These are phyloP conservation scores for Vanrija pseudolonga DNA, from an alignment of 1,284 basidiomycete genomes.

Conservation along the genomic window DNA sequence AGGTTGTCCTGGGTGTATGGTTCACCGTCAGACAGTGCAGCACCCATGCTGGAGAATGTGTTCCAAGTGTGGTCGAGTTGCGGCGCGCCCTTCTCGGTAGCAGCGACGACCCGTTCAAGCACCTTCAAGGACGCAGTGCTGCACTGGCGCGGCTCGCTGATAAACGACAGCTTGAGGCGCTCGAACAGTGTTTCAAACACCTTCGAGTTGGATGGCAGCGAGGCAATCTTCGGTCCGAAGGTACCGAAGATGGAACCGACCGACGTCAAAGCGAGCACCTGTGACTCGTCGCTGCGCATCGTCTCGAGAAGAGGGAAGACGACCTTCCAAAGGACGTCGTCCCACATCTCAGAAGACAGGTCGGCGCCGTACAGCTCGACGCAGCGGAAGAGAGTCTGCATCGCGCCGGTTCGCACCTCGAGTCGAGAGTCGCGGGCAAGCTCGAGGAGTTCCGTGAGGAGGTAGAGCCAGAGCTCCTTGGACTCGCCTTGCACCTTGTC, in stretches of 20 bases:
- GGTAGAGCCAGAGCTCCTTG: conserved; percentile 84
- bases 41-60: conserved; percentile 66
- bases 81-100: conserved; percentile 36
- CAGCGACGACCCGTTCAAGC: conserved; percentile 70
- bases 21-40: conserved; percentile 48
- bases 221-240: conserved; percentile 68
- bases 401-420: conserved; percentile 87
- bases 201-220: conserved; percentile 62
- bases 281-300: conserved; percentile 74
- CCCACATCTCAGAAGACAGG: conserved; percentile 76
- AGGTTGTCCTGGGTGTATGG: conserved; percentile 84
- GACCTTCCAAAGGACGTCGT: conserved; percentile 79
- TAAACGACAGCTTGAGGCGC: conserved; percentile 65
- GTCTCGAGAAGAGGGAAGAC: conserved; percentile 82
- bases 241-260: conserved; percentile 78
- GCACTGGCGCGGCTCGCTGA: conserved; percentile 64
- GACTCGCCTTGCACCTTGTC: conserved; percentile 82
- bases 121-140: conserved; percentile 76
- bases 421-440: conserved; percentile 76
- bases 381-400: conserved; percentile 90
- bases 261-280: conserved; percentile 77
- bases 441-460: conserved; percentile 76
- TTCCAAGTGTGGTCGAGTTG: conserved; percentile 61
- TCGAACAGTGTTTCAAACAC: conserved; percentile 70
- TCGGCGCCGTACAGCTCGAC: conserved; percentile 87